Conservation (phyloP, 495 filamentous ascomycete genomes). For the Penicillium riverlandense region DNA sequence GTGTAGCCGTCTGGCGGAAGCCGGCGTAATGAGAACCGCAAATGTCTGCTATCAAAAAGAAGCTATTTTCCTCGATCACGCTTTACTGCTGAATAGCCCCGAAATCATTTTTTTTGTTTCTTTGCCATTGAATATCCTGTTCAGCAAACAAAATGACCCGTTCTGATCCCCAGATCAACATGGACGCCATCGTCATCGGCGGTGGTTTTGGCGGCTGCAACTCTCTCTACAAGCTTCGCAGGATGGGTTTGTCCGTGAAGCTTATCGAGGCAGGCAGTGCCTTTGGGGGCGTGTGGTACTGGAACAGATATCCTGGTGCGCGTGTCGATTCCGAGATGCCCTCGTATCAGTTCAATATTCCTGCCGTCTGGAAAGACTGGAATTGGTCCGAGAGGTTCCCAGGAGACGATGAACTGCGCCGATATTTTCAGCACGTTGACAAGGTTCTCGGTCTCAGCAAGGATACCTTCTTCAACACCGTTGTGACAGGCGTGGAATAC, state of each 20-base stretch:
- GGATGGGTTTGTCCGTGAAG: constrained; percentile 29
- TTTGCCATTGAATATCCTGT: not conserved
- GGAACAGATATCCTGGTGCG: constrained; percentile 44
- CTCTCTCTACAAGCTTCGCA: constrained; percentile 29
- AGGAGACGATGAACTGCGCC: constrained; percentile 36
- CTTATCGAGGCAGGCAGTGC: constrained; percentile 40
- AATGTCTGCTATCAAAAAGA: no score
- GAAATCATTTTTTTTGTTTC: no score
- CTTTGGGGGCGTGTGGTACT: constrained; percentile 47
- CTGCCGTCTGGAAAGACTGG: constrained; percentile 44
- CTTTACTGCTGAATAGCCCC: no score
- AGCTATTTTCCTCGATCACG: no score
- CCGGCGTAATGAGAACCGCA: no score
- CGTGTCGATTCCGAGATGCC: constrained; percentile 45
- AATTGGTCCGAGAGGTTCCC: constrained; percentile 47
- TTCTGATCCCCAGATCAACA: constrained; percentile 12
- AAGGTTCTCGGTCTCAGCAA: constrained; percentile 42
- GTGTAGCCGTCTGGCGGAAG: no score
- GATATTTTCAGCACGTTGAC: constrained; percentile 50
- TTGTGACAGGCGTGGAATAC: constrained; percentile 39
- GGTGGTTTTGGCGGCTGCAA: constrained; percentile 32
- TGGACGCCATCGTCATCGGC: constrained; percentile 28
- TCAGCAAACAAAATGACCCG: constrained; percentile 7
- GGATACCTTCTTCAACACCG: constrained; percentile 43
- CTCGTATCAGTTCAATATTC: constrained; percentile 42